phyloP scores from a whole-genome alignment of 257 asterid species.

The Anisodus acutangulus region DNA sequence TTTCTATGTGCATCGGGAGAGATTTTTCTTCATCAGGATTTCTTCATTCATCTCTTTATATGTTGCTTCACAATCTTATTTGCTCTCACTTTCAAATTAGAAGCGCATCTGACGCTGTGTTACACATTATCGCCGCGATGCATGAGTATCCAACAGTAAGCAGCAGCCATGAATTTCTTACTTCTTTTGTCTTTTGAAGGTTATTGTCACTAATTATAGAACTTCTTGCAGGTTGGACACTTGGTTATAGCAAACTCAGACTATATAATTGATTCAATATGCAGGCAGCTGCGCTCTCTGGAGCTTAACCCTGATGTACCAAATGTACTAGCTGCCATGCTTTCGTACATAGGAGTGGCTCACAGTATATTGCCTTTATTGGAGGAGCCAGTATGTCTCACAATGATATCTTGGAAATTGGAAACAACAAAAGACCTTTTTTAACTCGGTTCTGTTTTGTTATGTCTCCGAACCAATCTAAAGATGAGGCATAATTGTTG shows the following conservation, averaged over 20 bases:
- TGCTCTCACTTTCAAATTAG: conserved; percentile 84
- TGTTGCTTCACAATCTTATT: conserved; percentile 85
- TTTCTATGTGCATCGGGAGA: conserved; percentile 69
- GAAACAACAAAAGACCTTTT: conserved; percentile 26
- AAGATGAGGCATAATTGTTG: conserved; percentile 20
- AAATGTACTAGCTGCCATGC: conserved; percentile 89
- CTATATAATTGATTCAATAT: conserved; percentile 85
- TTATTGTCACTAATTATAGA: conserved; percentile 24
- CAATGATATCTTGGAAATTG: conserved; percentile 25
- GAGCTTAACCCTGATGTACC: conserved; percentile 94
- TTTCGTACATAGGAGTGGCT: conserved; percentile 85
- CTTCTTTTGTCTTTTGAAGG: conserved; percentile 34
- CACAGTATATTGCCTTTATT: conserved; percentile 85
- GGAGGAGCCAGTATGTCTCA: conserved; percentile 87
- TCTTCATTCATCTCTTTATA: conserved; percentile 89
- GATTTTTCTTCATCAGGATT: conserved; percentile 84
- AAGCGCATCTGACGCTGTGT: conserved; percentile 78
- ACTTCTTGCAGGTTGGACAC: conserved; percentile 86
- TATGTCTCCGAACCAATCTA: neutral
- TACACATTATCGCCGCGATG: conserved; percentile 64
- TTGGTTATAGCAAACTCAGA: conserved; percentile 87
- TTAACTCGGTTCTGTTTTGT: neutral
- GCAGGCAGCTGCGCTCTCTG: conserved; percentile 88
- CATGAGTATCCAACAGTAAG: conserved; percentile 83
- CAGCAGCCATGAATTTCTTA: conserved; percentile 38